Base-by-base conservation (phyloP, 108 stramenopile species). In the Skeletonema costatum region DNA sequence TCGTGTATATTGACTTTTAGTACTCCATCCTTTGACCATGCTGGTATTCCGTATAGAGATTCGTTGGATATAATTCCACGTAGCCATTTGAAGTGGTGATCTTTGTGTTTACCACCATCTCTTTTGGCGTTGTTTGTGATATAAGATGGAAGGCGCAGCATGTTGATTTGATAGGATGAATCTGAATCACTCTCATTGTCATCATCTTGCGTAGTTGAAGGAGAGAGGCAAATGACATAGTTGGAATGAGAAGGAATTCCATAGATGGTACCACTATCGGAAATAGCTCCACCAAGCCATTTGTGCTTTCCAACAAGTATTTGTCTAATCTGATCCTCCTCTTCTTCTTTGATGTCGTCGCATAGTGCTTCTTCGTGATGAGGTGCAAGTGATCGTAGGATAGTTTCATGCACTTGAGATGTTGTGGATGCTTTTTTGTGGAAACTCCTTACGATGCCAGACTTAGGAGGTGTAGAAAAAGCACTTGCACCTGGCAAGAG, bases 231-330 rank as follows among this genome's bases (percentile, higher is more conserved):
- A 17, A 83, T 67, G 39, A 78, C 73, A 39, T 65, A 32, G 2
- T 32, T 31, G 35, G 77, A 78, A 67, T 83, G 75, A 35, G 77
- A 71, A n/a, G 82, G 82, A 31, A 83, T 64, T 13, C 71, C 82
- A 41, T 83, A 83, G 13, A 83, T 71, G 12, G 60, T 59, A 1
- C 82, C 75, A 62, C 61, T 64, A 1, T 56, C 44, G 32, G 64
- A 68, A 13, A 61, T 30, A 9, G 82, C 75, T 3, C 82, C 82
- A 30, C 82, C 82, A 2, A 83, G 72, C 67, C 67, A 76, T 53
- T 83, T 83, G 71, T 83, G 82, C 48, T 64, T 71, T 31, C 78
- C 78, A 12, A 41, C n/a, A 5, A 80, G 76, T 10, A 77, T 36
- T 48, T 61, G 58, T 60, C 60, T 32, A 19, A 73, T 33, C 32